Conservation (phyloP, 2,329 filamentous ascomycete genomes). For the Coniochaeta hoffmannii region DNA sequence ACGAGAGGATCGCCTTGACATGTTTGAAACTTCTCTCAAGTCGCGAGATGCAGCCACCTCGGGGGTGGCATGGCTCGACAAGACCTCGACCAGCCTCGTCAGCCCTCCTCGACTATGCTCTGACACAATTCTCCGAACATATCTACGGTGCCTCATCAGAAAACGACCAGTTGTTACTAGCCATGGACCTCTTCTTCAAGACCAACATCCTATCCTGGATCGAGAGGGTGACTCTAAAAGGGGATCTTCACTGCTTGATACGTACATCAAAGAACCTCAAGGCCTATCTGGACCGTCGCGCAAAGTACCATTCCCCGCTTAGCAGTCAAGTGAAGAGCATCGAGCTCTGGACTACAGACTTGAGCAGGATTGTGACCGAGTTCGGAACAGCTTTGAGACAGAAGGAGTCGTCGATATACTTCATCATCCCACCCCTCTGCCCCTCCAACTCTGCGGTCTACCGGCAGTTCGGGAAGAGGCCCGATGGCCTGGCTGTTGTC, state of each 20-base stretch:
- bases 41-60: constrained; percentile 13
- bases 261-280: constrained; percentile 16
- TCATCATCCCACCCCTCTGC: constrained; percentile 26
- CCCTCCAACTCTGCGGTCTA: constrained; percentile 15
- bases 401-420: constrained; percentile 24
- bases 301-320: constrained; percentile 15
- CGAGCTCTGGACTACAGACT: constrained; percentile 22
- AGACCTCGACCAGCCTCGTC: constrained; percentile 4
- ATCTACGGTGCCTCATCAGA: constrained; percentile 11
- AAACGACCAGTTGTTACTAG: constrained; percentile 13
- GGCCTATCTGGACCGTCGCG: constrained; percentile 15
- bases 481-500: constrained; percentile 8
- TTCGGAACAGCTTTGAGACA: constrained; percentile 20
- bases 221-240: constrained; percentile 15
- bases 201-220: constrained; percentile 21
- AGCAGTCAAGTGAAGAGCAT: constrained; percentile 16
- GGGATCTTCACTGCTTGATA: constrained; percentile 15
- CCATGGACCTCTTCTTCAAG: constrained; percentile 18
- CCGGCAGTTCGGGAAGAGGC: constrained; percentile 8
- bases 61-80: constrained; percentile 6
- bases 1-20: constrained; percentile 17
- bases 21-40: constrained; percentile 17
- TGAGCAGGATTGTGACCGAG: constrained; percentile 21
- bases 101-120: constrained; percentile 16
- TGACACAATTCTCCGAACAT: constrained; percentile 19